Base-by-base conservation (phyloP, 2,329 filamentous ascomycete species). In the Tolypocladium guangdongense region DNA sequence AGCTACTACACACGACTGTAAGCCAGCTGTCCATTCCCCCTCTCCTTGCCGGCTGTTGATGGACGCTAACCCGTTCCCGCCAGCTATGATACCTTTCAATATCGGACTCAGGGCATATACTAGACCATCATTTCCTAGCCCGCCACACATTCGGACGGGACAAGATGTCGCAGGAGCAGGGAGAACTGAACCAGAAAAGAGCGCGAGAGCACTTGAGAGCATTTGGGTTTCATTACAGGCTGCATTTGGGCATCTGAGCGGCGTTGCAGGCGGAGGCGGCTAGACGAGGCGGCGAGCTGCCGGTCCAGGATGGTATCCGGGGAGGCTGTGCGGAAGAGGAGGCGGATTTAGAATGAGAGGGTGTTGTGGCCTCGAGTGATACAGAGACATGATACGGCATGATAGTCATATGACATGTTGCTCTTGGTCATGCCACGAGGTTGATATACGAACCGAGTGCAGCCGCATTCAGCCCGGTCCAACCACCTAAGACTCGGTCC, bases 1-100 rank as follows among this genome's bases (percentile, higher is more conserved):
- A 92, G 88, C 69, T 93, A 93, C 71, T 92, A 91, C 68, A 92
- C 88, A 66, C 81, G 88, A 74, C 78, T 91, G 83, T 90, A 73
- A 76, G 86, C 69, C 18, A 6, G 6, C 14, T 14, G n/a, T 4
- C 11, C 20, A 38, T 7, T 30, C 12, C 11, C n/a, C 18, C n/a
- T 33, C 37, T 48, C 10, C 22, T 32, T 36, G 2, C 46, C 39
- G 14, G 4, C 12, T 22, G 18, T 43, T 12, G 1, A 30, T 32
- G 20, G 38, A 36, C 12, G 22, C 47, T 60, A 36, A 61, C 56
- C 5, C 11, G 2, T 18, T 7, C 11, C 36, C 16, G 4, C n/a
- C 43, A 89, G 86, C 70, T 90, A 90, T 64, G 87, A 90, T 70
- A 89, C 87, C 57, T 92, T 90, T 74, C 88, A 92, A 74, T 92